Evolutionary conservation across 768 basidiomycete species (phyloP).

Genomic region (Termitomyces sp.): DNA sequence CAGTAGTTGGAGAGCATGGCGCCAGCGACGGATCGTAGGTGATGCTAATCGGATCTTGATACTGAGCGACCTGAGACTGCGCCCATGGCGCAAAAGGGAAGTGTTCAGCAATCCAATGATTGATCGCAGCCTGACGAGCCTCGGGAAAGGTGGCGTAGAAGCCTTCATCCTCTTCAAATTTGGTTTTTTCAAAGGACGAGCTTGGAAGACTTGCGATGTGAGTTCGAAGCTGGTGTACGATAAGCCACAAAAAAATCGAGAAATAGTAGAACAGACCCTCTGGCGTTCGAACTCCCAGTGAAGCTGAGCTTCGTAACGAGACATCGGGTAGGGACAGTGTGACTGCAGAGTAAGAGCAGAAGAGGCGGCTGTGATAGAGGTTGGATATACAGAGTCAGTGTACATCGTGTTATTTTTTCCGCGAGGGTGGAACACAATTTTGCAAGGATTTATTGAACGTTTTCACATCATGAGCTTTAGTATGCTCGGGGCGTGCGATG

Average conservation of each 20-base stretch:
- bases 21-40: neutral
- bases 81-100: neutral
- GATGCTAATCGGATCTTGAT: neutral
- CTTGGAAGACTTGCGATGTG: neutral
- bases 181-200: conserved; percentile 9
- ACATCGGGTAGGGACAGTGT: neutral
- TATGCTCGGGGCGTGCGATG: neutral
- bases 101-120: conserved; percentile 7
- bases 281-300: conserved; percentile 7
- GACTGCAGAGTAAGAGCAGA: neutral
- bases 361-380: neutral
- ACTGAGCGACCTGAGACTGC: neutral
- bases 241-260: neutral
- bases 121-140: conserved; percentile 11
- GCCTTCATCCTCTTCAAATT: conserved; percentile 11
- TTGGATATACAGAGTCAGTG: neutral
- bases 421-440: neutral
- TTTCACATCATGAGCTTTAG: neutral
- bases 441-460: neutral
- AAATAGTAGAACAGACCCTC: neutral
- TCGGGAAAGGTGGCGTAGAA: conserved; percentile 15
- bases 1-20: neutral
- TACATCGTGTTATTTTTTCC: neutral
- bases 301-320: conserved; percentile 2
- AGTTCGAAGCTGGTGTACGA: neutral